Percentiles rank a stretch among this genome's conserved stretches.
Evolutionary conservation across 2,329 filamentous ascomycete species (phyloP).

Genomic region (Tolypocladium pustulatum): DNA sequence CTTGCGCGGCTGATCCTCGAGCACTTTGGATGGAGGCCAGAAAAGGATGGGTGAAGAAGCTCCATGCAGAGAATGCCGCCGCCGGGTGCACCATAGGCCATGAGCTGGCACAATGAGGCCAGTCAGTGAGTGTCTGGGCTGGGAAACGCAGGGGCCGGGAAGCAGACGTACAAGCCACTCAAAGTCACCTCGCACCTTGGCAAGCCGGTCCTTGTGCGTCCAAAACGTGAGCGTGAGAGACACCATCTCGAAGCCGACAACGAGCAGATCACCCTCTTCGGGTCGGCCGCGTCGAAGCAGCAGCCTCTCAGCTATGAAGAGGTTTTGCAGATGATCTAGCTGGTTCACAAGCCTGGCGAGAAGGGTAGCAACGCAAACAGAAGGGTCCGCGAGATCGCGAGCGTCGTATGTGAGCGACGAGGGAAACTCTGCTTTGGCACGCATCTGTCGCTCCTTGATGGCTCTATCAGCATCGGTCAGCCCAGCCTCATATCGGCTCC

Average conservation of each 20-base stretch:
- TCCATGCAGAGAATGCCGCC: slow-evolving; percentile 37
- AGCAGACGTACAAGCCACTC: slow-evolving; percentile 27
- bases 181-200: slow-evolving; percentile 26
- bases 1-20: slow-evolving; percentile 24
- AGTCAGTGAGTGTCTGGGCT: not conserved
- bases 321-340: slow-evolving; percentile 41
- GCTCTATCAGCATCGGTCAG: not conserved
- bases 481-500: not conserved
- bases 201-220: slow-evolving; percentile 33
- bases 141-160: too few relatives aligned
- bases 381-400: slow-evolving; percentile 33
- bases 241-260: slow-evolving; percentile 35
- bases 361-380: slow-evolving; percentile 25
- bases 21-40: slow-evolving; percentile 20
- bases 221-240: slow-evolving; percentile 31
- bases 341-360: slow-evolving; percentile 35
- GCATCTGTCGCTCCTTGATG: slow-evolving; percentile 1
- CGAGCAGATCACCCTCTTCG: slow-evolving; percentile 26
- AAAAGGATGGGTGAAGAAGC: slow-evolving; percentile 27
- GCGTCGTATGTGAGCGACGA: slow-evolving; percentile 1
- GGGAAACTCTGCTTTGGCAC: slow-evolving; percentile 2
- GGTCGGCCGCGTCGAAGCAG: slow-evolving; percentile 29
- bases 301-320: slow-evolving; percentile 47
- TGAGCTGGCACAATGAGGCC: slow-evolving; percentile 13
- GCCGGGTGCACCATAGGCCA: slow-evolving; percentile 35